Base-by-base conservation (phyloP, 495 filamentous ascomycete species). In the Achaetomiella virescens region DNA sequence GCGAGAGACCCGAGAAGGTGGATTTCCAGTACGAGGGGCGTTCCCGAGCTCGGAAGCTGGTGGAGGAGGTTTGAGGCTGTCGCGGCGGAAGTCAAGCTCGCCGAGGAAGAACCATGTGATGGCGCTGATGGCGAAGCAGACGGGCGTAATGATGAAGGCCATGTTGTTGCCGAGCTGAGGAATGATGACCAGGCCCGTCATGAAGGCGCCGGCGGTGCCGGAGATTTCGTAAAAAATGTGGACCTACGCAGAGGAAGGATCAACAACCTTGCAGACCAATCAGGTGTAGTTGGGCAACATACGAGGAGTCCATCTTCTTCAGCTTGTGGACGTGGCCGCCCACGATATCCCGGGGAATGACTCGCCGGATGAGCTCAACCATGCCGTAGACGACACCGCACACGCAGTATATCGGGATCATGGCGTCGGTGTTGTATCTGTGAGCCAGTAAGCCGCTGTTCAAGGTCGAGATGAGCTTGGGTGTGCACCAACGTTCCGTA, bases 191-290 rank as follows among this genome's bases (percentile, higher is more conserved):
- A 78, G 62, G 10, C 68, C 74, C 8, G 69, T 75, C 46, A 64
- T 68, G 52, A 77, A 72, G 10, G 72, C 72, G n/a, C 71, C 72
- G 14, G 59, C 54, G 0, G 73, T 77, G 20, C 74, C 74, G 1
- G 71, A 59, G 3, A 73, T 57, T 57, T 78, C 73, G 51, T 76
- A 75, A 33, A 75, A 72, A 20, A 78, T 76, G 53, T 78, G 73
- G 2, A 72, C 54, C 61, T 63, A 5, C 11, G 7, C 31, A 29
- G 21, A 11, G 36, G 42, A 6, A 25, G 41, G 15, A n/a, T n/a
- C n/a, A n/a, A n/a, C n/a, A n/a, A n/a, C n/a, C n/a, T 1, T n/a
- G 10, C 11, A 11, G 14, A 10, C n/a, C 21, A 1, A 3, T 10
- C n/a, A 27, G 6, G 11, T n/a, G 2, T 4, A 14, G 4, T n/a